Evolutionary conservation across 1,139 yeast genomes (phyloP), one percentile per base, ranked within the genome.

Genomic region (Geotrichum carabidarum): DNA sequence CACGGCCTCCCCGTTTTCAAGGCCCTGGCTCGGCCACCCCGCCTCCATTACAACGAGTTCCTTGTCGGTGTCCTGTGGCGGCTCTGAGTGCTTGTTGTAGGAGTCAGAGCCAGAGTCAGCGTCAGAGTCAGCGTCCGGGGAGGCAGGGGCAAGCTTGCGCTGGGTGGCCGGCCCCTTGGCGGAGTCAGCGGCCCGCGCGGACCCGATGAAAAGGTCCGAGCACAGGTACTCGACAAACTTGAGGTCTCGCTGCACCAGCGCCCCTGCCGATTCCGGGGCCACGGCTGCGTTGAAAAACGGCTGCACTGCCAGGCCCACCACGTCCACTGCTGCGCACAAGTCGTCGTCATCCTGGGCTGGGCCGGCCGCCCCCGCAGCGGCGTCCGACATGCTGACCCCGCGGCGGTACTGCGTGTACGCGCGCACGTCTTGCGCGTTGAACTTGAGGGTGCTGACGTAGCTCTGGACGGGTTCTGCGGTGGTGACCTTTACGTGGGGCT

Each of bases 11-110:
- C 85, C 85, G 63, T 72, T 74, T 52, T 74, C 65, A 54, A 71
- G 67, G 59, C 87, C 88, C 56, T 73, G 63, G 18, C 81, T 75
- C 55, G 88, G 89, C 89, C 89, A 83, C 44, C 89, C 89, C 35
- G 86, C 78, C 68, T 83, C 88, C 38, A 83, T 78, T 62, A 83
- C 79, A 58, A 80, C 71, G 35, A 80, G 74, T 6, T 61, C 62
- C 22, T 58, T 34, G 38, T 11, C 11, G 12, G 22, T 8, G 5
- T 22, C 27, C 5, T 22, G 27, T 5, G 27, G 4, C 27, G 31
- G 7, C 31, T 15, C 11, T 30, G 15, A 9, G 4, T 41, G 4
- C 37, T 8, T n/a, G n/a, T n/a, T n/a, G n/a, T n/a, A n/a, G n/a
- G n/a, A n/a, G n/a, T n/a, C n/a, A n/a, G n/a, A n/a, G n/a, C n/a